Conservation (phyloP, 345 rosid species). For the Mangifera indica region DNA sequence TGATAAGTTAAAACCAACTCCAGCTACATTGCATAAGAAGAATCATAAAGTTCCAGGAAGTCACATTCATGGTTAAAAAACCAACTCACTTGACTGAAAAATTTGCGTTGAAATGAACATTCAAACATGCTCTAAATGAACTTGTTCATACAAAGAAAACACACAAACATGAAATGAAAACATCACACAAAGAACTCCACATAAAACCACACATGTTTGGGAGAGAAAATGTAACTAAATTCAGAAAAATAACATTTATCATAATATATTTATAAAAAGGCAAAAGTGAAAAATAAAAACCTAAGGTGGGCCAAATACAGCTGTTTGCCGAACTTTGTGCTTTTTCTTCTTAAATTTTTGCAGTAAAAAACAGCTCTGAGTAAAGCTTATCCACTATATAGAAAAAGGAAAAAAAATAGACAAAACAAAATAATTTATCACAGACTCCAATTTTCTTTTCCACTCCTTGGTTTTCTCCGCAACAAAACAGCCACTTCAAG, state of each 20-base stretch:
- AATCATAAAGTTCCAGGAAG: no score
- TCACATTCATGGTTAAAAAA: neutral
- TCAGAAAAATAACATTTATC: neutral
- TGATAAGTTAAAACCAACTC: neutral
- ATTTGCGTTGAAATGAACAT: no score
- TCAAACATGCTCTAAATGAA: neutral
- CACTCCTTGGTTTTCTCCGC: conserved; percentile 28
- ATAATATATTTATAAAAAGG: neutral
- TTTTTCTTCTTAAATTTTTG: neutral
- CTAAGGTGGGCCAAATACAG: conserved; percentile 22
- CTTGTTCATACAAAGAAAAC: neutral
- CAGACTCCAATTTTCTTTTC: neutral
- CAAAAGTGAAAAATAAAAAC: neutral
- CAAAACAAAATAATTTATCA: neutral
- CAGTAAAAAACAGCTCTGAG: neutral
- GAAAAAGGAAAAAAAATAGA: neutral
- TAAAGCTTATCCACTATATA: conserved; percentile 19
- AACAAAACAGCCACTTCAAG: conserved; percentile 28
- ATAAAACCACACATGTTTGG: neutral
- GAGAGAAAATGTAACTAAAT: neutral
- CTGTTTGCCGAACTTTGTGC: conserved; percentile 5
- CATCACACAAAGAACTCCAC: neutral
- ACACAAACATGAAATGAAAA: neutral
- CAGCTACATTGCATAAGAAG: neutral
- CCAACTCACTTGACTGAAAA: neutral